Evolutionary conservation across 306 rosid species (phyloP).

Genomic region (Fagus sylvatica): DNA sequence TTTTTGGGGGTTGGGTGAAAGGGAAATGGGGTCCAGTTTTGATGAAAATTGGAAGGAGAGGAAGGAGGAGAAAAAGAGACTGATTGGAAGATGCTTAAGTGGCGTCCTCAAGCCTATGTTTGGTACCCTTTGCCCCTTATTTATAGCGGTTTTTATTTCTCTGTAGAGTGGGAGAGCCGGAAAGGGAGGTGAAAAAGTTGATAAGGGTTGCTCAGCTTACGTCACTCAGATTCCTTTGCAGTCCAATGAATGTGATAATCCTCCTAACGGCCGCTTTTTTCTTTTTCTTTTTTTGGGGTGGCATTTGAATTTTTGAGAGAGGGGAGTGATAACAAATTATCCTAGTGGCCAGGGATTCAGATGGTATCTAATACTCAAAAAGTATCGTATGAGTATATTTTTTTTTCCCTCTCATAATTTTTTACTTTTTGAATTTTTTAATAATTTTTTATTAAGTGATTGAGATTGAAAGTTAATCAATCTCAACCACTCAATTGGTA

Average conservation of each 20-base stretch:
- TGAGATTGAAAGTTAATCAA: too few relatives aligned
- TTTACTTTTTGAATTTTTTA: too few relatives aligned
- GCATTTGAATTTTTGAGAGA: too few relatives aligned
- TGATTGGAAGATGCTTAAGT: conserved; percentile 25
- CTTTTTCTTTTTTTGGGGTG: too few relatives aligned
- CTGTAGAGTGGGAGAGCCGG: background rate
- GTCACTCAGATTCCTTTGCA: conserved; percentile 11
- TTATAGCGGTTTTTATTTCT: conserved; percentile 38
- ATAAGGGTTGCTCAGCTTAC: background rate
- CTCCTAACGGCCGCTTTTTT: too few relatives aligned
- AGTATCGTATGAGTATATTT: too few relatives aligned
- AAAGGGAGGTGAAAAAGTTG: background rate
- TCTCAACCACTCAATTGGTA: too few relatives aligned
- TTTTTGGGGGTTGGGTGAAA: background rate
- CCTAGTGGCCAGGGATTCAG: too few relatives aligned
- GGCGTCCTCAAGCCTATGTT: conserved; percentile 56
- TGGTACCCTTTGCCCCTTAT: conserved; percentile 38
- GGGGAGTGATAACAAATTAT: too few relatives aligned
- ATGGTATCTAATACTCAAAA: too few relatives aligned
- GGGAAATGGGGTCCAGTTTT: background rate
- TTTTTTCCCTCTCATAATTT: too few relatives aligned
- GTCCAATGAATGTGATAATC: background rate
- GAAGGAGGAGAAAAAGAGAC: background rate
- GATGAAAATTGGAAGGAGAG: background rate
- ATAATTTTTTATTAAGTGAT: too few relatives aligned